Evolutionary conservation across 257 asterid genomes (phyloP).

Genomic region (Solanum sparsipilum): DNA sequence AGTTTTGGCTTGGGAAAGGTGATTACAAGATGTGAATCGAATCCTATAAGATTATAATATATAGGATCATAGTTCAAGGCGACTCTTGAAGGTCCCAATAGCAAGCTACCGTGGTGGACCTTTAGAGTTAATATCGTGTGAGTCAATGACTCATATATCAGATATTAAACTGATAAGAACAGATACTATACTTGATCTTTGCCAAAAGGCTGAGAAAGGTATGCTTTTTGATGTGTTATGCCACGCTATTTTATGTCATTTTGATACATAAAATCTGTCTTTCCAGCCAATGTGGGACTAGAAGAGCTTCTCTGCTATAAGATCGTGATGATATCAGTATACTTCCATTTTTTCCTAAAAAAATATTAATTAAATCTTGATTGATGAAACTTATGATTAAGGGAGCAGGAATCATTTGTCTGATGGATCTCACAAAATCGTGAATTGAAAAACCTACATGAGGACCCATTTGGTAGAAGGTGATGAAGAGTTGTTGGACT

Average conservation of each 20-base stretch:
- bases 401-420: constrained; percentile 29
- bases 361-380: background rate
- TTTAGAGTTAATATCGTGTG: background rate
- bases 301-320: background rate
- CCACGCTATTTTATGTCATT: background rate
- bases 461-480: constrained; percentile 25
- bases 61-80: too few species aligned
- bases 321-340: background rate
- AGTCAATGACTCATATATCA: background rate
- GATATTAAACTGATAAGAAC: constrained; percentile 36
- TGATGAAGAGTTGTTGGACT: constrained; percentile 59
- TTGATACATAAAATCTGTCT: background rate
- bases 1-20: too few species aligned
- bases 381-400: constrained; percentile 15
- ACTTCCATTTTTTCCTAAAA: background rate
- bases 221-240: background rate
- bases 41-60: too few species aligned
- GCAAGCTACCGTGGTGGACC: background rate
- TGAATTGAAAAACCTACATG: constrained; percentile 31
- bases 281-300: background rate
- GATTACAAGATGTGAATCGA: too few species aligned
- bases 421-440: constrained; percentile 34
- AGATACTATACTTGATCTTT: background rate
- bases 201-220: constrained; percentile 43
- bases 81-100: background rate